Base-by-base conservation (phyloP, 2,329 filamentous ascomycete genomes). In the Graphilbum fragrans region DNA sequence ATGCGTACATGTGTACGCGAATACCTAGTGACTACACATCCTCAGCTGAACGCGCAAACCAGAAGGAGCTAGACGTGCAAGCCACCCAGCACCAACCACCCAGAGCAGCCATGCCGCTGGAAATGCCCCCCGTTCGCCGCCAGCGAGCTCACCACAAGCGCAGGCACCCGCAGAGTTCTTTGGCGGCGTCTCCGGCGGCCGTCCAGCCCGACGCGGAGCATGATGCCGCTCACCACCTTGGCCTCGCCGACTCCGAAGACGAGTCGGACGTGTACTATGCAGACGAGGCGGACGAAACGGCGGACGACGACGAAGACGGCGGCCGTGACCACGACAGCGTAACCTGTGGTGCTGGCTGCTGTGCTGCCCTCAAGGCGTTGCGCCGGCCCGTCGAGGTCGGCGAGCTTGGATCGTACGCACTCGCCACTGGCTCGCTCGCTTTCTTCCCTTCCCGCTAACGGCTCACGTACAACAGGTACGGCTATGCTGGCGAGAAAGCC, bases 331-430 rank as follows among this genome's bases (percentile, higher is more conserved):
- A 45, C 17, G 21, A 27, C 23, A 12, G 29, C 29, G 14, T 8
- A 9, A 2, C 37, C 3, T 38, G 39, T 16, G 18, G 29, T 14
- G 37, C 37, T 12, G 4, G 38, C 37, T 66, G 62, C 55, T 66
- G 65, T 53, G 58, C 55, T 23, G 57, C 64, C 14, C 47, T 70
- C 14, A 47, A 53, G 4, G 52, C 56, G 11, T 51, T 71, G 37
- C 53, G 53, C 10, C 52, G 53, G 22, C 69, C 71, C 10, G 56
- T 73, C 42, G 63, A 69, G 33, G 58, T 71, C 19, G 60, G 59
- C 41, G 59, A 64, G 22, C 52, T 63, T 14, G 42, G 41, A 35
- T 53, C 60, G 63, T 66, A 52, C 14, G 54, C 27, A 5, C 27
- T 20, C 5, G 45, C 18, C 21, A 4, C 14, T 38, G 39, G 20